Conservation (phyloP, 306 rosid genomes). For the Canavalia gladiata region DNA sequence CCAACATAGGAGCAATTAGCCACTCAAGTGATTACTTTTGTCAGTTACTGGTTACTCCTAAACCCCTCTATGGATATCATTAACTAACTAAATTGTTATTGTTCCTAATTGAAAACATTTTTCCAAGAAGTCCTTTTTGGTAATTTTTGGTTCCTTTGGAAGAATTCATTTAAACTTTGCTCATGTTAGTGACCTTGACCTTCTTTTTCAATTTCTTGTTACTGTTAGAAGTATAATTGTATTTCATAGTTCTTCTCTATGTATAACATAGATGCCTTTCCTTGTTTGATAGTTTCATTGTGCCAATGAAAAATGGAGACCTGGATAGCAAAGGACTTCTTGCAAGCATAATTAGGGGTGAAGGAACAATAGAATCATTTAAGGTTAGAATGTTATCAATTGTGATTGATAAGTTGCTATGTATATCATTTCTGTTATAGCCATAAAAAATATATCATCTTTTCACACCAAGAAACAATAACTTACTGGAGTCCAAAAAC, state of each 20-base stretch:
- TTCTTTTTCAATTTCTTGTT: conserved; percentile 12
- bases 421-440: conserved; percentile 10
- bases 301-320: conserved; percentile 91
- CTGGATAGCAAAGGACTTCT: conserved; percentile 87
- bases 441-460: background rate
- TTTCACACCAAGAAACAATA: background rate
- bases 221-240: background rate
- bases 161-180: conserved; percentile 30
- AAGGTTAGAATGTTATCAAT: conserved; percentile 65
- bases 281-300: conserved; percentile 69
- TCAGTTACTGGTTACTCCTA: conserved; percentile 40
- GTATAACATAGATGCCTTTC: conserved; percentile 19
- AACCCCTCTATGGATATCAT: conserved; percentile 12
- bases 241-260: background rate
- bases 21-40: conserved; percentile 15
- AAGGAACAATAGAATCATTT: conserved; percentile 86
- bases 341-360: conserved; percentile 67
- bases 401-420: conserved; percentile 35
- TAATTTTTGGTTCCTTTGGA: conserved; percentile 33
- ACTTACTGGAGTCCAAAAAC: conserved; percentile 10
- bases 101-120: conserved; percentile 23
- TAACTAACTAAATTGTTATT: conserved; percentile 27
- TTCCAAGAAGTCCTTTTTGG: conserved; percentile 19
- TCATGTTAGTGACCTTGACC: conserved; percentile 17
- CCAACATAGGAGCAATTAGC: conserved; percentile 7